phyloP scores from a whole-genome alignment of 1,139 yeast genomes.

The Pichia sp. region DNA sequence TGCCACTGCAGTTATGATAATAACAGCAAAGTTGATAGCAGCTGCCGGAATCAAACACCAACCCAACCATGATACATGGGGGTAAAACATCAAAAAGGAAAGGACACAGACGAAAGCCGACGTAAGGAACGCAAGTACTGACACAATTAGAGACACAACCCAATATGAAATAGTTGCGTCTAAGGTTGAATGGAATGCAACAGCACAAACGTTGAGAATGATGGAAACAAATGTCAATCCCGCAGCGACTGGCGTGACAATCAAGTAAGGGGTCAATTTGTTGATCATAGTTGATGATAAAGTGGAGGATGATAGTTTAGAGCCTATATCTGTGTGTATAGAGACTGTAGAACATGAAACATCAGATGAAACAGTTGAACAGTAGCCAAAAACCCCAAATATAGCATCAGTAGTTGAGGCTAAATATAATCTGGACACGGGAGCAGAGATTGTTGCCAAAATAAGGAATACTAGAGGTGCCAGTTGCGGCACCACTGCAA shows the following conservation, averaged over 20 bases:
- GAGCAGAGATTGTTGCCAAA: conserved; percentile 40
- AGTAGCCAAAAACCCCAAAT: conserved; percentile 38
- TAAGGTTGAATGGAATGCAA: conserved; percentile 6
- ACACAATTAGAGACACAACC: conserved; percentile 27
- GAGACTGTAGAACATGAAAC: conserved; percentile 1
- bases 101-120: conserved; percentile 48
- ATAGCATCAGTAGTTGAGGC: conserved; percentile 23
- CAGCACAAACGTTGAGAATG: conserved; percentile 17
- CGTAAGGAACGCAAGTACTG: conserved; percentile 40
- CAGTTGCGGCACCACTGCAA: conserved; percentile 22
- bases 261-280: conserved; percentile 17
- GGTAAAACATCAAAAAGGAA: conserved; percentile 49
- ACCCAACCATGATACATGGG: conserved; percentile 57
- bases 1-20: conserved; percentile 16
- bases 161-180: conserved; percentile 22
- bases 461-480: conserved; percentile 35
- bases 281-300: conserved; percentile 14
- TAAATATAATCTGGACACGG: conserved; percentile 33
- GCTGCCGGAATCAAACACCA: conserved; percentile 67
- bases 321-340: conserved; percentile 12
- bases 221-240: conserved; percentile 23
- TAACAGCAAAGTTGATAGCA: conserved; percentile 36
- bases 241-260: conserved; percentile 24
- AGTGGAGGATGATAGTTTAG: conserved; percentile 3
- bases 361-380: conserved; percentile 20